Base-by-base conservation (phyloP, 352 stramenopile genomes). In the Pythium biforme region DNA sequence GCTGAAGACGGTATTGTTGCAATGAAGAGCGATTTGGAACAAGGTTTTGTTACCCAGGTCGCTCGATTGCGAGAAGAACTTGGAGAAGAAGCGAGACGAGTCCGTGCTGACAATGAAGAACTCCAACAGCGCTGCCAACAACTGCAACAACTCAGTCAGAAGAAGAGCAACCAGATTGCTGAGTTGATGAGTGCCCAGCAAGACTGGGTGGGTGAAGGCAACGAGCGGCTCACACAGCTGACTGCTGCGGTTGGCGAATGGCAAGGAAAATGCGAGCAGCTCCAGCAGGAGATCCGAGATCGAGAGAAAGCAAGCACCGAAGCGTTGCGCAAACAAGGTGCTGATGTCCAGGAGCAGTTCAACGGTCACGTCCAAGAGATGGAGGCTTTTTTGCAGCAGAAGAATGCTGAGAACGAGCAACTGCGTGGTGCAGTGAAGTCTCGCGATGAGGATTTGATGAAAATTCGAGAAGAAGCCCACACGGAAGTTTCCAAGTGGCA, bases 301-400 rank as follows among this genome's bases (percentile, higher is more conserved):
- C 84, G 86, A 31, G 70, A 88, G 26, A 59, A 72, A 31, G 49
- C 68, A 22, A 70, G 83, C 41, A 58, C 72, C 12, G 77, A 89
- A 64, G 69, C 70, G 4, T 54, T 92, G 29, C 76, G 76, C 45
- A 61, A 64, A 9, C 83, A 89, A 43, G 65, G 67, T 56, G 68
- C 54, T 22, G 74, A 84, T 31, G 85, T 86, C 26, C 79, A 92
- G 52, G 65, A 45, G 8, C 76, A 90, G 62, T 88, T 87, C 56
- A 87, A 74, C 11, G 51, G 64, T 5, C 78, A 89, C 57, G 79
- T 88, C 1, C 68, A 86, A 57, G 68, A 72, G 19, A 67, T 72
- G 53, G 58, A 72, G 23, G 47, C 51, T 19, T 68, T 64, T 26
- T 19, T 72, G 46, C 59, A 72, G 20, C 58, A 81, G 22, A 69